A percentile compares a stretch with the other conserved stretches of the same genome.
Evolutionary conservation across 1,284 basidiomycete genomes (phyloP).

Genomic region (Paramarasmius palmivorus): DNA sequence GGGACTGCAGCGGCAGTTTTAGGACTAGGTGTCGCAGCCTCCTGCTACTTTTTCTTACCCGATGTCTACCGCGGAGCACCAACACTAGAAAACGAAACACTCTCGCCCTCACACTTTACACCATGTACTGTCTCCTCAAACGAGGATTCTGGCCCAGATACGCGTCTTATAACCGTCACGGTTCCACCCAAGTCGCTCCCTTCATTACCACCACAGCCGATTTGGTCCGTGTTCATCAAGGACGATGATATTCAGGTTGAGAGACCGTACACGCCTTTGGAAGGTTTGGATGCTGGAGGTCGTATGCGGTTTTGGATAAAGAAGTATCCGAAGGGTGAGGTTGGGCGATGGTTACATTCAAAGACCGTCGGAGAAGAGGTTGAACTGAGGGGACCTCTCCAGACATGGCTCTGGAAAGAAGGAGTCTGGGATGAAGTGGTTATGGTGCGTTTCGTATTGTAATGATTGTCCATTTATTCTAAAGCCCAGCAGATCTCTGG

Average conservation of each 20-base stretch:
- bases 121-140: conserved; percentile 58
- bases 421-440: conserved; percentile 74
- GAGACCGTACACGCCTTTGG: conserved; percentile 78
- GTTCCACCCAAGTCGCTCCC: conserved; percentile 47
- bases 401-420: conserved; percentile 69
- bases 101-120: conserved; percentile 65
- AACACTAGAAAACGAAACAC: conserved; percentile 32
- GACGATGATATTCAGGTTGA: conserved; percentile 90
- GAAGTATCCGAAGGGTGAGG: conserved; percentile 77
- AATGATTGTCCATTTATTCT: conserved; percentile 2
- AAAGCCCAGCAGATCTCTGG: conserved; percentile 65
- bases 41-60: conserved; percentile 52
- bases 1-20: neutral
- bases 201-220: conserved; percentile 34
- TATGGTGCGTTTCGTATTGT: conserved; percentile 51
- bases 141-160: conserved; percentile 49
- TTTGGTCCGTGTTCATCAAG: conserved; percentile 81
- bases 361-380: conserved; percentile 66
- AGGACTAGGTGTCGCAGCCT: conserved; percentile 34
- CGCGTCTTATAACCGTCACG: conserved; percentile 62
- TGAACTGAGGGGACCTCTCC: conserved; percentile 76
- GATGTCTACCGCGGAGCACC: conserved; percentile 42
- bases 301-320: conserved; percentile 77
- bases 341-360: conserved; percentile 79
- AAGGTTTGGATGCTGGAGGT: conserved; percentile 64